Conservation (phyloP, 495 filamentous ascomycete species). For the Penicillium malachiteum region DNA sequence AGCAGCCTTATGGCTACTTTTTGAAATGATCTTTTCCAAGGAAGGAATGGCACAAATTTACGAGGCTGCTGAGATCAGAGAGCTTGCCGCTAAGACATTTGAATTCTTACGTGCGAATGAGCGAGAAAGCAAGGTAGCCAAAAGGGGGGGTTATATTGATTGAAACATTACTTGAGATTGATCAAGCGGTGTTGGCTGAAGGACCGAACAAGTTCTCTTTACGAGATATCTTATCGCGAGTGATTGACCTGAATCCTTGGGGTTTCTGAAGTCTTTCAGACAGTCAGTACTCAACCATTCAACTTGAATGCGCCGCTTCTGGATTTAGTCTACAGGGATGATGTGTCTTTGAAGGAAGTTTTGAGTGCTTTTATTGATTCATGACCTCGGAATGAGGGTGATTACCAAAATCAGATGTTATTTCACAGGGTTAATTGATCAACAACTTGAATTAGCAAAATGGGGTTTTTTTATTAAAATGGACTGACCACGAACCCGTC, state of each 20-base stretch:
- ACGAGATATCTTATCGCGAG: slow-evolving; percentile 8
- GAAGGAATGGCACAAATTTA: neutral
- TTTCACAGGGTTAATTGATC: too few species aligned
- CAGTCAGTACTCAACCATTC: too few species aligned
- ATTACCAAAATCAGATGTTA: too few species aligned
- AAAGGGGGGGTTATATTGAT: slow-evolving; percentile 5
- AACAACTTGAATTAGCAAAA: too few species aligned
- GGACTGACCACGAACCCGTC: too few species aligned
- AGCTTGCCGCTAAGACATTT: neutral
- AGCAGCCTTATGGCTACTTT: slow-evolving; percentile 10
- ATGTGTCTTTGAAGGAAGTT: slow-evolving; percentile 1
- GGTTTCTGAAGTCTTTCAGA: too few species aligned
- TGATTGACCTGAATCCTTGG: neutral
- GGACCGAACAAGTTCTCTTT: slow-evolving; percentile 2
- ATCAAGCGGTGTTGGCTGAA: neutral
- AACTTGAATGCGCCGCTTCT: neutral
- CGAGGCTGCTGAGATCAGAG: slow-evolving; percentile 4
- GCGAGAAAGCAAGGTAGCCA: slow-evolving; percentile 7
- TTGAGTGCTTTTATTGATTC: slow-evolving; percentile 1
- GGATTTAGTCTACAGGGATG: neutral
- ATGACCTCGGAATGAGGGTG: too few species aligned
- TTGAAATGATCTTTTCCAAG: slow-evolving; percentile 12
- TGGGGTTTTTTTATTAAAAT: too few species aligned
- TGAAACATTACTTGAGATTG: slow-evolving; percentile 7
- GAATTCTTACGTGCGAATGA: slow-evolving; percentile 3